Base-by-base conservation (phyloP, 331 rosid genomes). In the Rosa hybrid region DNA sequence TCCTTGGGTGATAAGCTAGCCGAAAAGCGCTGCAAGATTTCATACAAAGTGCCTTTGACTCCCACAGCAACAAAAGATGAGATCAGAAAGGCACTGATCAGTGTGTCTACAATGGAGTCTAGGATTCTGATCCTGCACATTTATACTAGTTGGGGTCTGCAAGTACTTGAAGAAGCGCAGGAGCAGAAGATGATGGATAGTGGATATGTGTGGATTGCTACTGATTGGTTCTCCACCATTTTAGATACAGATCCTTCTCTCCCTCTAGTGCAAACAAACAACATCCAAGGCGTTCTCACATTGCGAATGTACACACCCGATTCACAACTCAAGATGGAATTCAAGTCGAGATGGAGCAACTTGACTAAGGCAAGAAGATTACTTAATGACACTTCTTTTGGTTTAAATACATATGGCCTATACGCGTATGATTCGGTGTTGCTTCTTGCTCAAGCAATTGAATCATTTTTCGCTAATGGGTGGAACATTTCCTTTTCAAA, bases 361-460 rank as follows among this genome's bases (percentile, higher is more conserved):
- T 65, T 84, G 78, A 68, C 65, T 12, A 38, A 34, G 0, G 18
- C 3, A 18, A 70, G 51, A 20, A 7, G 72, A 59, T 18, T 38
- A 65, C 23, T 78, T 38, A 77, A 76, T 10, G 68, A 76, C 45
- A 65, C 82, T 83, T 81, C 76, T 79, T 77, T 77, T 4, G 85
- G 85, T 41, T 65, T 85, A 51, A 88, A 86, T 71, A 68, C 70
- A 2, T 82, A 84, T 51, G 92, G 89, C n/a, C 57, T 86, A 0
- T 86, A 86, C 27, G 92, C 91, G 17, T 90, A 86, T 70, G 92
- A 90, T 56, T 86, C 87, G 23, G 90, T 88, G 4, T 77, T 84
- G 83, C 68, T 80, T 46, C 87, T 90, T 50, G 89, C 94, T 48
- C 77, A 23, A 25, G 92, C 94, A 20, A 77, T 90, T 0, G 87